These are phyloP conservation scores for Bolboschoenus planiculmis DNA, from an alignment of 176 grass and related monocot genomes.

Conservation along the genomic window DNA sequence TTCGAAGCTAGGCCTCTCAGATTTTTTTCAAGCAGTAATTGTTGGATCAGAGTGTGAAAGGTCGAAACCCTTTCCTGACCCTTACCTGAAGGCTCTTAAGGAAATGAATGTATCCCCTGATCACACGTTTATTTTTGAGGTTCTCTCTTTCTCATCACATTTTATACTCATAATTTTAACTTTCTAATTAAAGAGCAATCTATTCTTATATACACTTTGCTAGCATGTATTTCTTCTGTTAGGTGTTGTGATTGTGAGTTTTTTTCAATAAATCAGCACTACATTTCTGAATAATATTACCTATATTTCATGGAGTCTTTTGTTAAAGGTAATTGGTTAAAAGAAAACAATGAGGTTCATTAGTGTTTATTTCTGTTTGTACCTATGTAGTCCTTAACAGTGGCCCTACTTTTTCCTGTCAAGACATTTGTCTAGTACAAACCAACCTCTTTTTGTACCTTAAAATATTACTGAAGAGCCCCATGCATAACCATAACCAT, in stretches of 20 bases:
- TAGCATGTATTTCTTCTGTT: background rate
- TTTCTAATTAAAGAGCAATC: background rate
- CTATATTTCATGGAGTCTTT: background rate
- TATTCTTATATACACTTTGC: background rate
- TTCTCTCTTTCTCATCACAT: slow-evolving; percentile 9
- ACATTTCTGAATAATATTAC: background rate
- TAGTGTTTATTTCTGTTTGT: background rate
- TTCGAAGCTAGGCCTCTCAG: slow-evolving; percentile 62
- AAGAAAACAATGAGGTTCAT: background rate
- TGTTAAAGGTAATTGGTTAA: background rate
- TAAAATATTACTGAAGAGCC: background rate
- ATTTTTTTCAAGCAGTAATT: slow-evolving; percentile 74
- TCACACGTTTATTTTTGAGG: slow-evolving; percentile 81
- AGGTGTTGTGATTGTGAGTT: background rate
- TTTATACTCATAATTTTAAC: background rate
- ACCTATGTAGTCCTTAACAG: background rate
- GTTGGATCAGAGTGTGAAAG: slow-evolving; percentile 73
- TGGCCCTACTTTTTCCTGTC: background rate
- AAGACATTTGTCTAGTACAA: background rate
- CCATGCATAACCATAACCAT: background rate
- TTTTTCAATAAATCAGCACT: background rate
- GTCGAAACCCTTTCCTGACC: slow-evolving; percentile 72
- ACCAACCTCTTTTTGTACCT: background rate
- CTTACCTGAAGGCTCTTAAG: slow-evolving; percentile 71
- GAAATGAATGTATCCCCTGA: slow-evolving; percentile 50